These are phyloP conservation scores for Vigna hirtella DNA, from an alignment of 306 rosid genomes.

Conservation along the genomic window DNA sequence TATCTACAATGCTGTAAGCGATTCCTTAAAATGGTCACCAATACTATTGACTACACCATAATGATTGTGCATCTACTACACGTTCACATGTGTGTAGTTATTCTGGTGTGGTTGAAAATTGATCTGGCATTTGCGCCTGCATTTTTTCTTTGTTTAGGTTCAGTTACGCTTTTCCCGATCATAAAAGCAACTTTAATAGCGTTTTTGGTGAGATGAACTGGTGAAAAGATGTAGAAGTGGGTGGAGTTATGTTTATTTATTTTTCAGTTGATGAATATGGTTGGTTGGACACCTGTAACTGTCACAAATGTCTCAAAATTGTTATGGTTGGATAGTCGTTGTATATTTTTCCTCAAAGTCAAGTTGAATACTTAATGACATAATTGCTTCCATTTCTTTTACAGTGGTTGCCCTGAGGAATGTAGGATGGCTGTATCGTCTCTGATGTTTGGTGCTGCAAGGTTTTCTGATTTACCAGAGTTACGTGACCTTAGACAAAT, in stretches of 20 bases:
- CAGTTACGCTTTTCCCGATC: conserved; percentile 10
- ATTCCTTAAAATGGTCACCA: not conserved
- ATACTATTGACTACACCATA: not conserved
- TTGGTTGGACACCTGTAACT: conserved; percentile 18
- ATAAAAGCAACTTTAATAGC: conserved; percentile 7
- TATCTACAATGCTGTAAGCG: not conserved
- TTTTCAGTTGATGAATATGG: conserved; percentile 17
- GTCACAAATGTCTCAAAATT: conserved; percentile 26
- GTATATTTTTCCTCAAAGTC: conserved; percentile 13
- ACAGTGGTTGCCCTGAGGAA: conserved; percentile 94
- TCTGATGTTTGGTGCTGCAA: conserved; percentile 90
- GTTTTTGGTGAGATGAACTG: conserved; percentile 26
- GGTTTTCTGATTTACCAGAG: conserved; percentile 97
- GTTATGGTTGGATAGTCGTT: conserved; percentile 8
- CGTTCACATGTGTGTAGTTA: not conserved
- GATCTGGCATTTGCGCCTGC: not conserved
- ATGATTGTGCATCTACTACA: not conserved
- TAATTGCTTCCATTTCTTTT: conserved; percentile 45
- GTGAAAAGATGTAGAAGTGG: conserved; percentile 10
- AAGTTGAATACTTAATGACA: not conserved
- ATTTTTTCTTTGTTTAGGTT: conserved; percentile 22
- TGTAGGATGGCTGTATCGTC: conserved; percentile 86
- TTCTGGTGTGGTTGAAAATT: conserved; percentile 1
- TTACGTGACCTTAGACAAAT: conserved; percentile 87
- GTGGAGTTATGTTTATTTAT: conserved; percentile 17